Conservation (phyloP, 208 protist species). For the Leishmania martiniquensis region DNA sequence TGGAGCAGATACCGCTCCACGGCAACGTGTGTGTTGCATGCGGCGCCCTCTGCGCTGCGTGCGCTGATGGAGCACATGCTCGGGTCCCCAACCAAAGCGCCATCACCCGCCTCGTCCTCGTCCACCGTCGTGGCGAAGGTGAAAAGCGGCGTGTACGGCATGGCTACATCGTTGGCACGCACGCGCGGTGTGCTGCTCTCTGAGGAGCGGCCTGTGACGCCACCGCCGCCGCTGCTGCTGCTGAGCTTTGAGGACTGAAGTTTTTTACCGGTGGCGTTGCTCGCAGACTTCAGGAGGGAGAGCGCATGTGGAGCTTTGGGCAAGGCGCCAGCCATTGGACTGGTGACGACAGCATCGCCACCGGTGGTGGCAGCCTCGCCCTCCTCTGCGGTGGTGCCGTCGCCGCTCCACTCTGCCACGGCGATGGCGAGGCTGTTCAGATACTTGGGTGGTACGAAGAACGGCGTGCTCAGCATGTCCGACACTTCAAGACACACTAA, state of each 20-base stretch:
- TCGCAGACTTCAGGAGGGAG: background rate
- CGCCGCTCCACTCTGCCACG: background rate
- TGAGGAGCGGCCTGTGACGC: conserved; percentile 17
- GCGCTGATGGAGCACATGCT: conserved; percentile 17
- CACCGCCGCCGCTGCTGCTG: conserved; percentile 1
- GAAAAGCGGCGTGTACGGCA: conserved; percentile 27
- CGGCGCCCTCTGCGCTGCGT: conserved; percentile 24
- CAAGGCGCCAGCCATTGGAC: background rate
- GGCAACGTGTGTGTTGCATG: background rate
- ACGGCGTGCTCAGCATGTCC: conserved; percentile 34
- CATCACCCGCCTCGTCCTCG: background rate
- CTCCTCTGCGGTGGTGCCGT: background rate
- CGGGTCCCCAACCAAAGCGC: background rate
- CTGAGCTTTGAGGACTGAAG: conserved; percentile 10
- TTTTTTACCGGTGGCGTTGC: background rate
- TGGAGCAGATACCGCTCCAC: conserved; percentile 22
- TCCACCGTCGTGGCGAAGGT: conserved; percentile 9
- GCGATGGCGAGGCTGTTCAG: conserved; percentile 18
- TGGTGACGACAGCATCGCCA: background rate
- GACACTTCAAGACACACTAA: conserved; percentile 25
- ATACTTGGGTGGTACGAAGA: conserved; percentile 24
- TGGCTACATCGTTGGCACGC: background rate
- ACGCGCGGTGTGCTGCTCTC: conserved; percentile 24
- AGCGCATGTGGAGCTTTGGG: background rate
- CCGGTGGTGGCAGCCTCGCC: background rate